Percentiles rank a stretch among this genome's conserved stretches.
phyloP scores from a whole-genome alignment of 2,329 filamentous ascomycete species.

The Colletotrichum gigasporum region DNA sequence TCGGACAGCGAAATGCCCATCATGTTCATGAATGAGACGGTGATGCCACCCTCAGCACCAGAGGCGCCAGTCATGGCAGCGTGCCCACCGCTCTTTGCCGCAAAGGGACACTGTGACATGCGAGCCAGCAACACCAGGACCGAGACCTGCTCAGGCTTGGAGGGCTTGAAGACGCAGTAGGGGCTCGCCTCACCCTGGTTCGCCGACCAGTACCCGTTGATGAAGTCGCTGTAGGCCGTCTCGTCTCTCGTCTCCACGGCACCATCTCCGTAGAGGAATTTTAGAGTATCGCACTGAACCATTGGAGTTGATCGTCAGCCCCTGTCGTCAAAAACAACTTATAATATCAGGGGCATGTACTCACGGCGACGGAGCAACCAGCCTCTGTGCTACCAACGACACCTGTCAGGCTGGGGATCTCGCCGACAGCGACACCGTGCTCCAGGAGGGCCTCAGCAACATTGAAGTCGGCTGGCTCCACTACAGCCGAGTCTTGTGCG shows the following conservation, averaged over 20 bases:
- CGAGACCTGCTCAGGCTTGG: constrained; percentile 45
- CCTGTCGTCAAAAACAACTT: no score
- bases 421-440: constrained; percentile 27
- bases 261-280: constrained; percentile 11
- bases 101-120: constrained; percentile 37
- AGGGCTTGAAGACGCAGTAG: constrained; percentile 48
- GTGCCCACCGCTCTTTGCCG: constrained; percentile 29
- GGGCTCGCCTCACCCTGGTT: constrained; percentile 29
- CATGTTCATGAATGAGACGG: constrained; percentile 20
- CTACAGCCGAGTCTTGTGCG: constrained; percentile 1
- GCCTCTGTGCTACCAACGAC: background rate
- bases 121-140: constrained; percentile 37
- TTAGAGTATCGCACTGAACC: constrained; percentile 22
- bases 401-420: constrained; percentile 18
- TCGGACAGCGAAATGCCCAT: constrained; percentile 34
- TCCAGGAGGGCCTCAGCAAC: constrained; percentile 28
- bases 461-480: constrained; percentile 29
- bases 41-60: constrained; percentile 19
- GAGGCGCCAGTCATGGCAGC: constrained; percentile 28
- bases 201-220: constrained; percentile 25
- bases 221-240: constrained; percentile 11
- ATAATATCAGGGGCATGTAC: no score
- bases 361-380: constrained; percentile 14
- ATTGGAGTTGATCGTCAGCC: fast-evolving
- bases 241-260: constrained; percentile 10